phyloP scores from a whole-genome alignment of 257 asterid genomes.

The Solanum infundibuliforme region DNA sequence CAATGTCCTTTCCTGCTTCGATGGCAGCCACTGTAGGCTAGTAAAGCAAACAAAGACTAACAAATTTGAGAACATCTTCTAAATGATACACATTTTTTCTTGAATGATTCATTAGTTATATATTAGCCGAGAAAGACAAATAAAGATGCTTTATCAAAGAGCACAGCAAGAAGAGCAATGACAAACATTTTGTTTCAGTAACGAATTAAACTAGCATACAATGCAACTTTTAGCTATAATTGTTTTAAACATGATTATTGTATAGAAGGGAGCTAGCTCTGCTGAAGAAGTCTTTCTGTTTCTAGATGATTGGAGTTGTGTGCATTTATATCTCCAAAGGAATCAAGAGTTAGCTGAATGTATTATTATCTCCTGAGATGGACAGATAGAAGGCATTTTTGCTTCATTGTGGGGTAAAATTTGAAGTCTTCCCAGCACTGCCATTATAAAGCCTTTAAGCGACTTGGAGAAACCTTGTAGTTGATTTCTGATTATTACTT shows the following conservation, averaged over 20 bases:
- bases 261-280: background rate
- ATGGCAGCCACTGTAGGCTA: constrained; percentile 99
- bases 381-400: background rate
- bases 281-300: background rate
- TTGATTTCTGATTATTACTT: background rate
- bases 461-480: background rate
- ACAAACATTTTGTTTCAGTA: background rate
- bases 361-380: background rate
- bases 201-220: background rate
- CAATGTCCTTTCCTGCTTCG: constrained; percentile 97
- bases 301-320: background rate
- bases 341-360: background rate
- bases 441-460: background rate
- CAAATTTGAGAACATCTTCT: background rate
- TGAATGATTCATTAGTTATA: background rate
- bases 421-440: background rate
- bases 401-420: background rate
- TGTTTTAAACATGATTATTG: background rate
- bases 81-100: background rate
- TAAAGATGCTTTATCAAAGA: background rate
- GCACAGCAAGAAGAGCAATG: background rate
- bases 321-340: background rate
- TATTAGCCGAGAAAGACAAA: background rate
- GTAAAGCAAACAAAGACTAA: background rate
- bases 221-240: background rate